These are phyloP conservation scores for Colletotrichum sojae DNA, from an alignment of 2,329 filamentous ascomycete species.

Conservation along the genomic window DNA sequence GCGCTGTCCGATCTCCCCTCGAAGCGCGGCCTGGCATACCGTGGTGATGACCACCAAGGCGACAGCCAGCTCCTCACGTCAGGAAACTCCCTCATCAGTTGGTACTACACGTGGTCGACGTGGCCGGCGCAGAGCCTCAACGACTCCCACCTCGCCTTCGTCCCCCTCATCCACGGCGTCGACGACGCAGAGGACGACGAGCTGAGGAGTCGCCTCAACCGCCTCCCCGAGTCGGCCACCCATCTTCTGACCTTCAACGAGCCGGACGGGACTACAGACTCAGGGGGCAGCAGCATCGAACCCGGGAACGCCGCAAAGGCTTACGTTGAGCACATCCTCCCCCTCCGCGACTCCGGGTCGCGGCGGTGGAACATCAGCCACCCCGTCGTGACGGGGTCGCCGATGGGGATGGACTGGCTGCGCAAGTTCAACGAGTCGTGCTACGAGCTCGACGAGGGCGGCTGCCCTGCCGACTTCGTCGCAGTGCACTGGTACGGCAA, in stretches of 20 bases:
- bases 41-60: conserved; percentile 39
- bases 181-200: conserved; percentile 49
- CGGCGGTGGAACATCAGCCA: conserved; percentile 57
- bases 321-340: conserved; percentile 55
- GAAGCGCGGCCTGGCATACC: conserved; percentile 37
- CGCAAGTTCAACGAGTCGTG: conserved; percentile 57
- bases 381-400: conserved; percentile 57
- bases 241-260: conserved; percentile 59
- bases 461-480: conserved; percentile 58
- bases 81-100: conserved; percentile 53
- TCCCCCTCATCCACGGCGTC: conserved; percentile 56
- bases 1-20: conserved; percentile 28
- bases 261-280: conserved; percentile 56
- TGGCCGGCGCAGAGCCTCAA: conserved; percentile 46
- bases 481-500: conserved; percentile 59
- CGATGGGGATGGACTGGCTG: conserved; percentile 56
- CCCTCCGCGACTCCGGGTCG: conserved; percentile 44
- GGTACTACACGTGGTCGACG: conserved; percentile 61
- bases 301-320: conserved; percentile 55
- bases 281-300: conserved; percentile 55
- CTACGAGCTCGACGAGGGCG: conserved; percentile 53
- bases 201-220: conserved; percentile 46
- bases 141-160: conserved; percentile 49
- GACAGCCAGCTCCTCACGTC: conserved; percentile 55
- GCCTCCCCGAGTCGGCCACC: conserved; percentile 51